phyloP scores from a whole-genome alignment of 2,329 filamentous ascomycete species.

The Aspergillus glaucus region DNA sequence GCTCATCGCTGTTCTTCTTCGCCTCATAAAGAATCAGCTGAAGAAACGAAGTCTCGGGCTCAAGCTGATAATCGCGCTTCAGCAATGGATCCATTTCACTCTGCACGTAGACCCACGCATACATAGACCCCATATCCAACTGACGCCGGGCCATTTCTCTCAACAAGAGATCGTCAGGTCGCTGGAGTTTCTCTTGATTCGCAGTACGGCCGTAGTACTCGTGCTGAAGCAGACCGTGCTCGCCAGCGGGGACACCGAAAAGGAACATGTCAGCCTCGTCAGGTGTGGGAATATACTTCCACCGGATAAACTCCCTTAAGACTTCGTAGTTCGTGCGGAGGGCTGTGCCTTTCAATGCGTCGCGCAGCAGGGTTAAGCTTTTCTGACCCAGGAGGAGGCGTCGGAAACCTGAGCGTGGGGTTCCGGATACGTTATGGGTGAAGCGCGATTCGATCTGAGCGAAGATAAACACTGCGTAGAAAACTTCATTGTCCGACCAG shows the following conservation, averaged over 20 bases:
- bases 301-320: conserved; percentile 53
- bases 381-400: conserved; percentile 57
- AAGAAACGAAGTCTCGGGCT: not conserved
- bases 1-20: not conserved
- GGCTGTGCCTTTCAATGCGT: conserved; percentile 53
- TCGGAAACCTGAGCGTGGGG: conserved; percentile 42
- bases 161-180: conserved; percentile 55
- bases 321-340: conserved; percentile 48
- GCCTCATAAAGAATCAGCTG: not conserved
- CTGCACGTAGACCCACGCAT: conserved; percentile 43
- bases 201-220: conserved; percentile 28
- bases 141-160: conserved; percentile 50
- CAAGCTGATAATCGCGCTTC: not conserved
- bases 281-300: conserved; percentile 42
- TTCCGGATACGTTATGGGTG: conserved; percentile 58
- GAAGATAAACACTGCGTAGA: conserved; percentile 58
- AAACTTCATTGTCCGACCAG: conserved; percentile 57
- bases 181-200: conserved; percentile 42
- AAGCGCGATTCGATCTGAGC: conserved; percentile 64
- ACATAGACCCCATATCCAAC: conserved; percentile 49
- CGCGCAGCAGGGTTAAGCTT: conserved; percentile 51
- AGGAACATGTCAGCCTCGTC: conserved; percentile 28
- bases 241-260: conserved; percentile 46
- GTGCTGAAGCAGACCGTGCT: conserved; percentile 46
- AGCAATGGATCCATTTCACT: not conserved